Evolutionary conservation across 805 yeast genomes (phyloP), one percentile per base, ranked within the genome.

Genomic region (Candida coleopterorum): DNA sequence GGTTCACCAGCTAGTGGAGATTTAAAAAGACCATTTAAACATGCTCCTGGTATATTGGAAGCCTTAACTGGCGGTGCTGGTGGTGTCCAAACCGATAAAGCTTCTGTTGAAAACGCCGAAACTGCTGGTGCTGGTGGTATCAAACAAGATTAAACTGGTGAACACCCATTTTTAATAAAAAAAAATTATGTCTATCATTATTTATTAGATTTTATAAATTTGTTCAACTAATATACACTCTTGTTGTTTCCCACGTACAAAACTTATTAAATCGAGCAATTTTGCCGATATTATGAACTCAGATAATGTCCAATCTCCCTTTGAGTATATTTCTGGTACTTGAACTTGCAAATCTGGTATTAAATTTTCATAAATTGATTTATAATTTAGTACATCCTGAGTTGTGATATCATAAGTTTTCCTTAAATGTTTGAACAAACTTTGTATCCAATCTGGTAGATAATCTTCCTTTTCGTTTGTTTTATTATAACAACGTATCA

Each of bases 11-110:
- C 96, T 18, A 52, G 75, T 34, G 97, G 96, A 49, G 96, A 85
- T 52, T 78, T 88, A 65, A 86, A 87, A 77, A 85, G 98, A 73
- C 98, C 98, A 32, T 93, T 93, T 81, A 85, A 85, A 73, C 79
- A 89, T 41, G 78, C 88, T 35, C 70, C 71, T 9, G 68, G 70
- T 45, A 52, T 67, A 45, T 47, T 67, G 52, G 61, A 52, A 42
- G 79, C 90, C 32, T 61, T 90, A 68, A 78, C 87, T 49, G 66
- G 58, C 41, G 64, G 62, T 33, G 48, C 52, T 29, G 53, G 52
- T 32, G 82, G 72, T 31, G 70, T 76, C 51, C 79, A 80, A 70
- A 85, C 93, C 45, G 96, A 88, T 67, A 87, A 87, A 72, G 85
- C 85, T 52, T 70, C 95, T 22, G 79, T 87, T 50, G 87, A 82